These are phyloP conservation scores for Neofusicoccum kwambonambiense DNA, from an alignment of 2,329 filamentous ascomycete genomes.

Conservation along the genomic window DNA sequence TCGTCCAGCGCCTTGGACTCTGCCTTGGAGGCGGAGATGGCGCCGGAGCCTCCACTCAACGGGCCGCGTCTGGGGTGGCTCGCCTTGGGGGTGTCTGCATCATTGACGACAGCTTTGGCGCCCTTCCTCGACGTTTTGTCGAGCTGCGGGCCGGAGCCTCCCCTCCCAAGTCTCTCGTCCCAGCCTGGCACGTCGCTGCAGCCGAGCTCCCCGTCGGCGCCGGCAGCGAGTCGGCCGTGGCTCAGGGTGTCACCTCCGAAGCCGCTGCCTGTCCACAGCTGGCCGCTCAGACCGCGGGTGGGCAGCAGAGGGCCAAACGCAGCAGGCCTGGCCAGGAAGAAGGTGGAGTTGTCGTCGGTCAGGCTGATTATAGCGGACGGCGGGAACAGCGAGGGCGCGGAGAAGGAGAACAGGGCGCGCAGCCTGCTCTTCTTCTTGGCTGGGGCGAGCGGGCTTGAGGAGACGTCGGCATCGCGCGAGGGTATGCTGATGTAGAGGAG, in stretches of 20 bases:
- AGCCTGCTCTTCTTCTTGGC: conserved; percentile 34
- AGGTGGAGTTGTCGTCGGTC: conserved; percentile 96
- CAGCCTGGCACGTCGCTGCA: conserved; percentile 94
- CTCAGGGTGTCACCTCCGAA: conserved; percentile 76
- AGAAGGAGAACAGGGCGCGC: conserved; percentile 48
- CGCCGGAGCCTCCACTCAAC: neutral
- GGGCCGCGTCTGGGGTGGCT: neutral
- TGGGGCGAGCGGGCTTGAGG: conserved; percentile 18
- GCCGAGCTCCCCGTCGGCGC: conserved; percentile 78
- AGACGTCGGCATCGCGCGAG: conserved; percentile 14
- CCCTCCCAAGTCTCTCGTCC: conserved; percentile 53
- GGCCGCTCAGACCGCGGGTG: conserved; percentile 74
- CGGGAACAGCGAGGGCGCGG: conserved; percentile 78
- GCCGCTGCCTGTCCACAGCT: conserved; percentile 89
- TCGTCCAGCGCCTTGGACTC: conserved; percentile 33
- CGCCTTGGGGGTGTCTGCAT: neutral
- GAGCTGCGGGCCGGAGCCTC: conserved; percentile 32
- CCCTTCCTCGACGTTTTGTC: conserved; percentile 27
- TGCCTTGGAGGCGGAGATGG: neutral
- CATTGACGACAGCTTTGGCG: neutral
- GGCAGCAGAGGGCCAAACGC: conserved; percentile 85
- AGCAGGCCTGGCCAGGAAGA: conserved; percentile 88
- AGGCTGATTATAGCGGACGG: conserved; percentile 94
- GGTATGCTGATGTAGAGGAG: conserved; percentile 41
- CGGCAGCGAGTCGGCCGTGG: conserved; percentile 52